Evolutionary conservation across 2,329 filamentous ascomycete genomes (phyloP).

Genomic region (Venturia nashicola): DNA sequence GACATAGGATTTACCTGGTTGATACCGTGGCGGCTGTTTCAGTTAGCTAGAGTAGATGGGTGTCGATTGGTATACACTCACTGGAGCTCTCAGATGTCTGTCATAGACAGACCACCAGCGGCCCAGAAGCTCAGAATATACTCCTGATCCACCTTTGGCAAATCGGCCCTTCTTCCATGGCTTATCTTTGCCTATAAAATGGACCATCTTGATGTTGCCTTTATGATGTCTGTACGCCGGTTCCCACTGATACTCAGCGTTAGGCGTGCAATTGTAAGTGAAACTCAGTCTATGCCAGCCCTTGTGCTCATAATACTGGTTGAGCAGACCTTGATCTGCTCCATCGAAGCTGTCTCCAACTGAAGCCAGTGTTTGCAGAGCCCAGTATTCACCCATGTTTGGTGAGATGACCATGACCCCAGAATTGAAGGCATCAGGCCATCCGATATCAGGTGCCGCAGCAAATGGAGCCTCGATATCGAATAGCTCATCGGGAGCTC

Average conservation of each 20-base stretch:
- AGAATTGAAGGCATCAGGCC: constrained; percentile 98
- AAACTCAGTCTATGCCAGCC: constrained; percentile 81
- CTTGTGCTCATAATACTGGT: constrained; percentile 76
- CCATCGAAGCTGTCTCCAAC: constrained; percentile 90
- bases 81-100: constrained; percentile 54
- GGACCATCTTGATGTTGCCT: constrained; percentile 75
- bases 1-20: constrained; percentile 8
- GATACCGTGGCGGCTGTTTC: background rate
- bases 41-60: background rate
- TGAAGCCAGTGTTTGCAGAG: constrained; percentile 70
- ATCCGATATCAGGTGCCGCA: constrained; percentile 86
- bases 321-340: constrained; percentile 88
- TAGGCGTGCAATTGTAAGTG: constrained; percentile 94
- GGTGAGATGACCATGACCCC: constrained; percentile 88
- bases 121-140: constrained; percentile 72
- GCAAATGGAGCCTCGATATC: constrained; percentile 48
- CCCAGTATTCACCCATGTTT: constrained; percentile 77
- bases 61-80: constrained; percentile 9
- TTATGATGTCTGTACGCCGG: constrained; percentile 92
- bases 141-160: constrained; percentile 41
- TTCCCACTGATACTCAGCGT: constrained; percentile 92
- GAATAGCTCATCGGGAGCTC: constrained; percentile 89
- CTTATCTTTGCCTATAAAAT: constrained; percentile 88
- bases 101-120: constrained; percentile 96
- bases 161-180: constrained; percentile 51